Evolutionary conservation across 2,329 filamentous ascomycete genomes (phyloP).

Genomic region (Fusarium chlamydosporum): DNA sequence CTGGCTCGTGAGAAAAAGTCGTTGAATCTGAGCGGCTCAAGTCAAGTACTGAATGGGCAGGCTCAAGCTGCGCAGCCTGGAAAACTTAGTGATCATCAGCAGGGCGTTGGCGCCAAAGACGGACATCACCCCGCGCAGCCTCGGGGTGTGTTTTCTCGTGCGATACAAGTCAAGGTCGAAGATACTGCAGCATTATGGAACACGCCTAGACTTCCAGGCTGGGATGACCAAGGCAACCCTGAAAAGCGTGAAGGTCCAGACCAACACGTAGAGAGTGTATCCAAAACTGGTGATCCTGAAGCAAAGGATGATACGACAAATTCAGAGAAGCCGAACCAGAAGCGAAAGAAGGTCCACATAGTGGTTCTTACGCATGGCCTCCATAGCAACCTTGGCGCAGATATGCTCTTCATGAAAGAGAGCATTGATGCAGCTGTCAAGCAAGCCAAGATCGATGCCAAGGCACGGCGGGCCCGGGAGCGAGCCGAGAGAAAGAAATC

Average conservation of each 20-base stretch:
- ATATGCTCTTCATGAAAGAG: slow-evolving; percentile 98
- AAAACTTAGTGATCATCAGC: slow-evolving; percentile 81
- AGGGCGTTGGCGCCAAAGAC: slow-evolving; percentile 69
- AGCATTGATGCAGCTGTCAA: slow-evolving; percentile 89
- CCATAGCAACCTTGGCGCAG: slow-evolving; percentile 94
- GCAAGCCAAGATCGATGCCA: slow-evolving; percentile 79
- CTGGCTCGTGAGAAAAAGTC: slow-evolving; percentile 89
- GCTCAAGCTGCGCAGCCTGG: slow-evolving; percentile 73
- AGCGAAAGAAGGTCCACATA: slow-evolving; percentile 85
- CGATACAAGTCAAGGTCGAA: slow-evolving; percentile 83
- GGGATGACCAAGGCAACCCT: slow-evolving; percentile 61
- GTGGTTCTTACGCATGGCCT: slow-evolving; percentile 94
- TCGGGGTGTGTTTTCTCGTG: slow-evolving; percentile 86
- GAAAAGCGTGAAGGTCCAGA: slow-evolving; percentile 48
- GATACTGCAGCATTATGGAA: slow-evolving; percentile 95
- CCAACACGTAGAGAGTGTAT: slow-evolving; percentile 54
- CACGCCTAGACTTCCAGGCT: slow-evolving; percentile 83
- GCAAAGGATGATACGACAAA: slow-evolving; percentile 45
- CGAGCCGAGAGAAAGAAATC: slow-evolving; percentile 53
- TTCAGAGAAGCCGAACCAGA: slow-evolving; percentile 65
- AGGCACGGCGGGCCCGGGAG: slow-evolving; percentile 69
- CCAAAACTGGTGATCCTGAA: slow-evolving; percentile 54
- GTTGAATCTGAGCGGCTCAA: slow-evolving; percentile 71
- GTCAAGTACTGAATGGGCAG: slow-evolving; percentile 62
- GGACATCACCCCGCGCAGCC: slow-evolving; percentile 73